Evolutionary conservation across 257 asterid genomes (phyloP), one percentile per base, ranked within the genome.

Genomic region (Nemophila menziesii): DNA sequence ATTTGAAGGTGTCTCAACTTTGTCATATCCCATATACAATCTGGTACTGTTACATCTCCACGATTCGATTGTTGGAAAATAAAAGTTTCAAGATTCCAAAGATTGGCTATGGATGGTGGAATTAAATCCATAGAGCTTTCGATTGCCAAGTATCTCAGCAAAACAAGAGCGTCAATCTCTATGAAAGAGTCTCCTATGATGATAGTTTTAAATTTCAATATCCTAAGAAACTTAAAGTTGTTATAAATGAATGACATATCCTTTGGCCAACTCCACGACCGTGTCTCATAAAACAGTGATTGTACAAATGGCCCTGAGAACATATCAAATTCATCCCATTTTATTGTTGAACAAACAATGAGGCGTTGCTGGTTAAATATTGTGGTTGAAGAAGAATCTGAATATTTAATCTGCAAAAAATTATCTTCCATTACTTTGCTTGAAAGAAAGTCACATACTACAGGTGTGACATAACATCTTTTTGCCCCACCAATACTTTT

Each of bases 381-480:
- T 24, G 18, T 5, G 5, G 39, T n/a, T 14, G 29, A 12, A 12
- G n/a, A n/a, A n/a, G n/a, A n/a, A n/a, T n/a, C n/a, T n/a, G n/a
- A n/a, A n/a, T n/a, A n/a, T n/a, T n/a, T n/a, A n/a, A n/a, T n/a
- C 3, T 47, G 21, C 17, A 48, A 7, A 16, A 59, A 42, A 8
- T 43, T 48, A 1, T 49, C 57, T 18, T 21, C 22, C 33, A 42
- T 12, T 19, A 43, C 51, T 51, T 48, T 39, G 20, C 16, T 33
- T 51, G 18, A 33, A 46, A 65, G 59, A 4, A 65, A 24, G 4
- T 24, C 33, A 24, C 33, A 9, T 4, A 24, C 9, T 4, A 24
- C 6, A 24, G 4, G 6, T 39, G 53, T 58, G 11, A 65, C 44
- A 46, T 20, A 29, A 10, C 71, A 53, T 6, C 58, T 16, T 39